Base-by-base conservation (phyloP, 148 eudicot species). In the Oxyria digyna region DNA sequence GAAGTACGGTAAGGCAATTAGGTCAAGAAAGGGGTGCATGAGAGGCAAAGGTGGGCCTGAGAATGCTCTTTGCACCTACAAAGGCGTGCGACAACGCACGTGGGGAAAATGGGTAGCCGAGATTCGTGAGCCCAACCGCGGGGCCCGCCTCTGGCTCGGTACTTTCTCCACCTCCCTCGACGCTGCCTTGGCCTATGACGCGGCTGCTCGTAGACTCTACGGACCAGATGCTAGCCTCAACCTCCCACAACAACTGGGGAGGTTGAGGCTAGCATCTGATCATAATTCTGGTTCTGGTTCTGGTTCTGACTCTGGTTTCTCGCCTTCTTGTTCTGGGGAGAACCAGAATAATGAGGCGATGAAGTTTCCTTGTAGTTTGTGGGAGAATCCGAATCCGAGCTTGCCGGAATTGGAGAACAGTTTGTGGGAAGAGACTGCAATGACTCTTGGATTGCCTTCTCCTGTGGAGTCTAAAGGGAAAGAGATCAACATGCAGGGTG, bases 401-500 rank as follows among this genome's bases (percentile, higher is more conserved):
- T 72, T 91, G 57, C 96, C 96, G 0, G 96, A 86, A 76, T 76
- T 86, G 6, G 96, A 91, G 33, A 82, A 78, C 21, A 64, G 74
- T 5, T 5, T 85, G 15, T 87, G 89, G 94, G 81, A 80, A 3
- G 87, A 85, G 65, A 85, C 87, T 0, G 81, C 79, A 1, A 74
- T 76, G 74, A 69, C 78, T 7, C 69, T 82, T 49, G 82, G 75
- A 6, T 67, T 65, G 57, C 78, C 79, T 0, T 68, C 72, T 0
- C 40, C 78, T 17, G 75, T 69, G 4, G 26, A 49, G 10, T 27
- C 26, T 8, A 50, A 11, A 21, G 27, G 59, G 20, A n/a, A 48
- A 4, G 52, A 48, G 26, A 24, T 24, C 15, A 26, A 10, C 31
- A 14, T n/a, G 7, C 23, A 21, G 1, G 70, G 76, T 9, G 24